These are phyloP conservation scores for Ceriops tagal DNA, from an alignment of 345 rosid genomes.

Conservation along the genomic window DNA sequence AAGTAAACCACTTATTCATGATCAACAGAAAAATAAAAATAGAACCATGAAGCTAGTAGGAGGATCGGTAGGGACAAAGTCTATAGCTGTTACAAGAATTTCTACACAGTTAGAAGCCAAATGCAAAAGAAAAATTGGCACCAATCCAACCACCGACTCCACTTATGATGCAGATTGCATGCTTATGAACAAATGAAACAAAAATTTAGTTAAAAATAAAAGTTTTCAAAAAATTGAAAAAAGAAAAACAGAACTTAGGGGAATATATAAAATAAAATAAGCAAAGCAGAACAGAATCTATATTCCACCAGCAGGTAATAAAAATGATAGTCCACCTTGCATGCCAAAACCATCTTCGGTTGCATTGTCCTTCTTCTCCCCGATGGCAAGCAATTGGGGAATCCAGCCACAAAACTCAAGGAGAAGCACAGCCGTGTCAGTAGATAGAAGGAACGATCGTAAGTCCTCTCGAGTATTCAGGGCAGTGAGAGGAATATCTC, in stretches of 20 bases:
- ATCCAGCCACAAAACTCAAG: slow-evolving; percentile 89
- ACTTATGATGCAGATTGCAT: too few relatives aligned
- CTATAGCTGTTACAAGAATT: too few relatives aligned
- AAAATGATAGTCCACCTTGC: slow-evolving; percentile 35
- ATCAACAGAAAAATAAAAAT: not conserved
- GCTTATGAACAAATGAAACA: too few relatives aligned
- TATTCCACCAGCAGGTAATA: not conserved
- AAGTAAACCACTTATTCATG: not conserved
- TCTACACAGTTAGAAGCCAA: too few relatives aligned
- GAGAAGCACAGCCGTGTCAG: slow-evolving; percentile 69
- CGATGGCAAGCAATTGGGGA: slow-evolving; percentile 34
- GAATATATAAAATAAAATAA: not conserved
- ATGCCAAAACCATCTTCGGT: slow-evolving; percentile 34
- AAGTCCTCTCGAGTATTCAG: slow-evolving; percentile 47
- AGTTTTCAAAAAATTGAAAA: too few relatives aligned
- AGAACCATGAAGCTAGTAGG: not conserved
- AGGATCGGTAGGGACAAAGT: not conserved
- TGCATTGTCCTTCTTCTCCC: slow-evolving; percentile 33
- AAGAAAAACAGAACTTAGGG: too few relatives aligned
- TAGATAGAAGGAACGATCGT: slow-evolving; percentile 59
- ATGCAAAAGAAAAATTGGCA: too few relatives aligned
- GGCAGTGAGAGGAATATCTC: slow-evolving; percentile 48
- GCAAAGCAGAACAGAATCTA: not conserved
- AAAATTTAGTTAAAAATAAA: too few relatives aligned
- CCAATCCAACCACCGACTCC: too few relatives aligned